phyloP scores from a whole-genome alignment of 2,329 filamentous ascomycete genomes.

The Microcyclosporella mali region DNA sequence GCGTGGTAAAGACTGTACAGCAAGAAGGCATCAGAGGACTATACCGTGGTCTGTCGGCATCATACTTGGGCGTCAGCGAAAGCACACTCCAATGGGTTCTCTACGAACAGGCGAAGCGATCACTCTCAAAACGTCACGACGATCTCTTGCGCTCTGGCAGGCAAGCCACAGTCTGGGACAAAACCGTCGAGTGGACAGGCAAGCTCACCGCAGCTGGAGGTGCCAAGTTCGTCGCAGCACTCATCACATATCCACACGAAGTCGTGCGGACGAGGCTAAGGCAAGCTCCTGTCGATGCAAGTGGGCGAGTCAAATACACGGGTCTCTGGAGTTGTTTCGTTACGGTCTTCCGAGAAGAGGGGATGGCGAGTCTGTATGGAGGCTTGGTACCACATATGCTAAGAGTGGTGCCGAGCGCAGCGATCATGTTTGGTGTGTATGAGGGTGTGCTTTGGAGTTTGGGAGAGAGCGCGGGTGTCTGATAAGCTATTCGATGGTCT shows the following conservation, averaged over 20 bases:
- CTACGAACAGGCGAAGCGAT: constrained; percentile 84
- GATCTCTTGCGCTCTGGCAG: constrained; percentile 51
- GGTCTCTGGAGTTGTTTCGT: constrained; percentile 84
- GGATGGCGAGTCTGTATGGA: constrained; percentile 78
- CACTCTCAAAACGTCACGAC: constrained; percentile 60
- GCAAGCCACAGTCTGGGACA: constrained; percentile 64
- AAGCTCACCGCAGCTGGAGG: constrained; percentile 72
- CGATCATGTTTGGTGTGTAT: constrained; percentile 93
- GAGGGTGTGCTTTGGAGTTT: constrained; percentile 46
- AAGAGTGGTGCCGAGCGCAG: constrained; percentile 82
- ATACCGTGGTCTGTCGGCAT: constrained; percentile 86
- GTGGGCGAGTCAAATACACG: constrained; percentile 67
- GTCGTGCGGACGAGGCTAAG: constrained; percentile 77
- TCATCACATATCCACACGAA: constrained; percentile 89
- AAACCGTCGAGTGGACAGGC: constrained; percentile 69
- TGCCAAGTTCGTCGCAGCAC: constrained; percentile 77
- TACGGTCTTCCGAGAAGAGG: constrained; percentile 81
- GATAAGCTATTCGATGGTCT: constrained; percentile 3
- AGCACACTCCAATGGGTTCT: constrained; percentile 89
- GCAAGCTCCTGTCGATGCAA: constrained; percentile 62
- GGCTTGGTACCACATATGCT: constrained; percentile 88
- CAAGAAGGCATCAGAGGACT: constrained; percentile 75
- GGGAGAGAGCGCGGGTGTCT: constrained; percentile 40
- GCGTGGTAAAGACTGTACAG: constrained; percentile 71
- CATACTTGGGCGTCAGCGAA: constrained; percentile 85